Evolutionary conservation across 2,329 filamentous ascomycete genomes (phyloP).

Genomic region (Phaeosphaeriaceae sp.): DNA sequence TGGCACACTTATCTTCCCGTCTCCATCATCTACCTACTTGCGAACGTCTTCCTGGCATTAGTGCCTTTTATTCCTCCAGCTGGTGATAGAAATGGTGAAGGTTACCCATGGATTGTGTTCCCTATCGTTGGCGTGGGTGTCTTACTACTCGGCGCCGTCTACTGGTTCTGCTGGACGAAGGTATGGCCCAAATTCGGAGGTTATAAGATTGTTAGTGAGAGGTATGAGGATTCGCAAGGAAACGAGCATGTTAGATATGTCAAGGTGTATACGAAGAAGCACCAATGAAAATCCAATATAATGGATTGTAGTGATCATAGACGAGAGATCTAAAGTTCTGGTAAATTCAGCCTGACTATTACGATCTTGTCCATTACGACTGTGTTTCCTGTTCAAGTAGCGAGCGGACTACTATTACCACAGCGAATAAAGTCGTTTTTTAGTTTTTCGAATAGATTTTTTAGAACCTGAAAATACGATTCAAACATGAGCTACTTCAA

Average conservation of each 20-base stretch:
- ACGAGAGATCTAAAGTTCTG: not conserved
- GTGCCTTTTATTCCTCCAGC: slow-evolving; percentile 52
- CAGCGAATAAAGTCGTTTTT: too few relatives aligned
- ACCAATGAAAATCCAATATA: slow-evolving; percentile 6
- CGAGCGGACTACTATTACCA: too few relatives aligned
- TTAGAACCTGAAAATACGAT: too few relatives aligned
- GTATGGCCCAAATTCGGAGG: slow-evolving; percentile 34
- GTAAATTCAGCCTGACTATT: not conserved
- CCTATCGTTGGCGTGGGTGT: slow-evolving; percentile 53
- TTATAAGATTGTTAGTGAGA: slow-evolving; percentile 40
- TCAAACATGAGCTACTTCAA: too few relatives aligned
- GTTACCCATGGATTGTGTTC: slow-evolving; percentile 54
- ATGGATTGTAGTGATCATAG: not conserved
- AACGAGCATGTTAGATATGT: slow-evolving; percentile 42
- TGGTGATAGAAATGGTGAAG: slow-evolving; percentile 50
- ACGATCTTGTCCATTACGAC: too few relatives aligned
- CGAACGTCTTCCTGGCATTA: slow-evolving; percentile 51
- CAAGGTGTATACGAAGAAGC: slow-evolving; percentile 41
- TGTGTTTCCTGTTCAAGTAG: too few relatives aligned
- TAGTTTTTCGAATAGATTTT: too few relatives aligned
- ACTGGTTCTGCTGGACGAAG: slow-evolving; percentile 38
- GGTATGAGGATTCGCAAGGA: slow-evolving; percentile 36
- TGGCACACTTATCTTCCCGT: slow-evolving; percentile 48
- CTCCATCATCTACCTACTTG: slow-evolving; percentile 47
- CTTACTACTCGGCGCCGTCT: slow-evolving; percentile 45